Evolutionary conservation across 2,329 filamentous ascomycete species (phyloP), one percentile per base, ranked within the genome.

Genomic region (Ilyonectria sp.): DNA sequence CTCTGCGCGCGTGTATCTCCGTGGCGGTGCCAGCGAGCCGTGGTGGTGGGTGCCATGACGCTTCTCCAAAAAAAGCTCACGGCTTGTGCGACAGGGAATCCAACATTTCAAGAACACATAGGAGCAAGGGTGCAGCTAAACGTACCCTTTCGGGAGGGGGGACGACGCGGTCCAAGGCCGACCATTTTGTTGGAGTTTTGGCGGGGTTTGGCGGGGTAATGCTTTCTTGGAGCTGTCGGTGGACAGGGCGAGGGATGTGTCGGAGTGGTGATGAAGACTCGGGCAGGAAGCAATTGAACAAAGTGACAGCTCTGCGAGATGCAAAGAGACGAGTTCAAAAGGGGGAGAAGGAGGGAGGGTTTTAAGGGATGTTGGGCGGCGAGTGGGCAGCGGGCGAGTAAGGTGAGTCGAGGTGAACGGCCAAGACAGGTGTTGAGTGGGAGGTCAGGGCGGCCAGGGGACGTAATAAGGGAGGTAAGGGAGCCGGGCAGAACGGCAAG

Each of bases 111-210:
- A 53, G 23, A 56, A 35, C 63, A 65, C 40, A 57, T 31, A 19
- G 8, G 15, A 8, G 35, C 17, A 44, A 1, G 13, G 26, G 15
- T 47, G 54, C 31, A n/a, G 46, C 44, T 69, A 33, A 70, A 87
- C 90, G 81, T 88, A 93, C 93, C 93, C 88, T 93, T 94, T 74
- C 85, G 82, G 75, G 83, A 84, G 74, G 84, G 84, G 71, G 83
- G 84, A 78, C 81, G 83, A 78, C 84, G 83, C 75, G 84, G 84
- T 79, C 85, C 85, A 69, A 86, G 79, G 71, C 84, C 84, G 75
- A 86, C 85, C 85, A 86, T 86, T 77, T 80, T 85, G 79, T 71
- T 70, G 57, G 75, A 63, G 68, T 67, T 72, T 73, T 78, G 71
- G 74, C 72, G 78, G 77, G 80, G 79, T 78, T 73, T 79, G 77